Evolutionary conservation across 2,329 filamentous ascomycete species (phyloP).

Genomic region (Boeremia exigua): DNA sequence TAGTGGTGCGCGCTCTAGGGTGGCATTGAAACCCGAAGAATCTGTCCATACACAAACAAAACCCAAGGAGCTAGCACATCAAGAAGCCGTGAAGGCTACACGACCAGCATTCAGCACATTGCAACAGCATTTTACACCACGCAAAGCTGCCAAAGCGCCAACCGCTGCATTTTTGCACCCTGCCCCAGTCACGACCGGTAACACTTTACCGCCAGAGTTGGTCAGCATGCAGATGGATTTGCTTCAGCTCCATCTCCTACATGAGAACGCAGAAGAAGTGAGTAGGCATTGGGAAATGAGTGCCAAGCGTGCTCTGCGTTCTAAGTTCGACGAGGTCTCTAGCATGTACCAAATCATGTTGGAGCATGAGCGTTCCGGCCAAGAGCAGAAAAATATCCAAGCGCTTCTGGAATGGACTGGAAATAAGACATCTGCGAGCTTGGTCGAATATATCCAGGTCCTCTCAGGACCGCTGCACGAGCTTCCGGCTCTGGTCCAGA

Average conservation of each 20-base stretch:
- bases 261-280: conserved; percentile 32
- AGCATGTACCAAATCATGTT: conserved; percentile 43
- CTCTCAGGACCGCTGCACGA: conserved; percentile 47
- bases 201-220: conserved; percentile 38
- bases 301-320: conserved; percentile 37
- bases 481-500: conserved; percentile 40
- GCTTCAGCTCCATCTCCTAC: conserved; percentile 48
- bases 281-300: conserved; percentile 41
- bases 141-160: conserved; percentile 44
- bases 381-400: conserved; percentile 46
- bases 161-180: conserved; percentile 46
- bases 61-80: conserved; percentile 26
- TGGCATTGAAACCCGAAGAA: conserved; percentile 22
- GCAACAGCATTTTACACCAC: conserved; percentile 50
- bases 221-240: conserved; percentile 46
- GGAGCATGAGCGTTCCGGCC: conserved; percentile 43
- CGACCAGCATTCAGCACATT: conserved; percentile 47
- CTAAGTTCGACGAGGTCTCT: conserved; percentile 48
- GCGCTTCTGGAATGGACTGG: conserved; percentile 46
- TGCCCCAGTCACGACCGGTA: conserved; percentile 24
- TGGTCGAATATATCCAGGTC: conserved; percentile 45
- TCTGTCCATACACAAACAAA: conserved; percentile 15
- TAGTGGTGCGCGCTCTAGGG: conserved; percentile 10
- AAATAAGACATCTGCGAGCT: conserved; percentile 30
- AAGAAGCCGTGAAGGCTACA: conserved; percentile 31